Evolutionary conservation across 73 alveolate species (phyloP).

Genomic region (Tetrahymena malaccensis): DNA sequence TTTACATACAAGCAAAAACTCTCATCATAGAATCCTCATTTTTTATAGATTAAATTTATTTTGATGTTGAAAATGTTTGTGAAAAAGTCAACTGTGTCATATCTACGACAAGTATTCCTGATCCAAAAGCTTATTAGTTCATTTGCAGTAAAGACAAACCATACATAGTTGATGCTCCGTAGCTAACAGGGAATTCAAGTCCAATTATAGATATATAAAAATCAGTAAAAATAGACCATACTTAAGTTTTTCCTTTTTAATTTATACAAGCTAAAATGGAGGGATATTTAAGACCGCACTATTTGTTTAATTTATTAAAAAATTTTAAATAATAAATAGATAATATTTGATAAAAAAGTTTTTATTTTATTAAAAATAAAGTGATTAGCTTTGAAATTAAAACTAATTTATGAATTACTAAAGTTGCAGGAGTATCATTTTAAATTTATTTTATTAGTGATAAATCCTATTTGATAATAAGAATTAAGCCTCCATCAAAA

Average conservation of each 20-base stretch:
- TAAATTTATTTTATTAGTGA: no score
- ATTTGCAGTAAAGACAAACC: background rate
- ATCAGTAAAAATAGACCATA: background rate
- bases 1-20: background rate
- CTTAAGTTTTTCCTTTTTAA: no score
- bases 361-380: no score
- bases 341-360: no score
- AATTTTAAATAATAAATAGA: no score
- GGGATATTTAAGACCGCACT: no score
- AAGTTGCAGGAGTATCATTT: no score
- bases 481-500: background rate
- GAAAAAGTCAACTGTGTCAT: background rate
- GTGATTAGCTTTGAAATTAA: no score
- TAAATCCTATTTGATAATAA: background rate
- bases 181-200: background rate
- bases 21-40: background rate
- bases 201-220: background rate
- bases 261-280: no score
- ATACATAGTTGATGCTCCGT: background rate
- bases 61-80: background rate
- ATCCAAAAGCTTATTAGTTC: background rate
- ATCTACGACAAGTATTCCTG: background rate
- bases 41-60: background rate
- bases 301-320: no score
- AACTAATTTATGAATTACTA: no score